phyloP scores from a whole-genome alignment of 23 red algal genomes.

The Gracilaria gracilis region DNA sequence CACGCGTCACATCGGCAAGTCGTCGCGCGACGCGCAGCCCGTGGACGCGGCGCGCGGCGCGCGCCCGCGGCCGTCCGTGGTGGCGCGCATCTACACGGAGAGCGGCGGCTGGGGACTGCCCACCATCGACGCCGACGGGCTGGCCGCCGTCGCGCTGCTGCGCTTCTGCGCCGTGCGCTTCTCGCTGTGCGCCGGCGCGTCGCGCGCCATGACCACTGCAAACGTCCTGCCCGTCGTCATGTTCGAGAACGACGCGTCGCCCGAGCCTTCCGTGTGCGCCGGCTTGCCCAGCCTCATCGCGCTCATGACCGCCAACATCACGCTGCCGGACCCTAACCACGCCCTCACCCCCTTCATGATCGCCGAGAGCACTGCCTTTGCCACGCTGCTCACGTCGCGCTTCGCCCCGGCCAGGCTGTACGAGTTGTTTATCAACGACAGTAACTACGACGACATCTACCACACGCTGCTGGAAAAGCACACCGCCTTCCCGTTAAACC shows the following conservation, averaged over 20 bases:
- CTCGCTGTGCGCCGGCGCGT: constrained; percentile 43
- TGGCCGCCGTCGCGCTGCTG: constrained; percentile 69
- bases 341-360: constrained; percentile 75
- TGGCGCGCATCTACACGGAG: constrained; percentile 70
- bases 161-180: constrained; percentile 64
- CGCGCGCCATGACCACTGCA: constrained; percentile 60
- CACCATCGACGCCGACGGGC: constrained; percentile 61
- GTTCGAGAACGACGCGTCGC: constrained; percentile 28
- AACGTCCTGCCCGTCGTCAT: constrained; percentile 66
- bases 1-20: constrained; percentile 21
- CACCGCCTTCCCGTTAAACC: constrained; percentile 53
- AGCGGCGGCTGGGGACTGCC: constrained; percentile 75
- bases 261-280: constrained; percentile 30
- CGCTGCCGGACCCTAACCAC: constrained; percentile 59
- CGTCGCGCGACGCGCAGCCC: constrained; percentile 7
- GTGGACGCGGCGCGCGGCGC: constrained; percentile 22
- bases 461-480: constrained; percentile 66
- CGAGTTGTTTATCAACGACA: constrained; percentile 55
- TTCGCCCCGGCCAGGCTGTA: constrained; percentile 48
- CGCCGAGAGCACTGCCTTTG: constrained; percentile 72
- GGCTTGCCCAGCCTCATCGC: constrained; percentile 47
- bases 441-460: constrained; percentile 70
- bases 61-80: constrained; percentile 22
- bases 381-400: constrained; percentile 58
- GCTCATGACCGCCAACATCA: constrained; percentile 46